Conservation (phyloP, 495 filamentous ascomycete species). For the Talaromyces wortmannii region DNA sequence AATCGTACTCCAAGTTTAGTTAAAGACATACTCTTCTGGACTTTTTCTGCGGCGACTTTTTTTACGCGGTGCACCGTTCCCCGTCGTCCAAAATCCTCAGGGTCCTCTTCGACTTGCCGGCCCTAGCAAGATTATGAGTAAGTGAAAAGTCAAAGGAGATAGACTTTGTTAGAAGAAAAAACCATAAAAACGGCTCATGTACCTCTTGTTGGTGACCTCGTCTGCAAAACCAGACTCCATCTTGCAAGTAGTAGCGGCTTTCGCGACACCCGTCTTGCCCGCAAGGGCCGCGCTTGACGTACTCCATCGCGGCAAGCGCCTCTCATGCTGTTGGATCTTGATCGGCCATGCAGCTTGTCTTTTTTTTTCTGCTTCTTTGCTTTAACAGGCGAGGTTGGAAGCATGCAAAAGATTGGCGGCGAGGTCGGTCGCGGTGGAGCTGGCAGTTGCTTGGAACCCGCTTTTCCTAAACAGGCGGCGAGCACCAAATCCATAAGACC, state of each 20-base stretch:
- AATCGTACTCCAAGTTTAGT: background rate
- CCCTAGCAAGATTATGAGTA: constrained; percentile 18
- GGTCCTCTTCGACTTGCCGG: constrained; percentile 59
- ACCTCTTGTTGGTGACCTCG: constrained; percentile 60
- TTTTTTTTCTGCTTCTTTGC: too few species aligned
- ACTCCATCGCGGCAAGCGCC: constrained; percentile 33
- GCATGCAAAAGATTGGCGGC: too few species aligned
- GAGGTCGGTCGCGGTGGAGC: too few species aligned
- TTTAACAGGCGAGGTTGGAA: too few species aligned
- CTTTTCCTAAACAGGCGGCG: background rate
- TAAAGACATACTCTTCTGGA: constrained; percentile 33
- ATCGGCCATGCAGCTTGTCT: background rate
- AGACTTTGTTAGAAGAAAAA: too few species aligned
- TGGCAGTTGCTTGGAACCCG: background rate
- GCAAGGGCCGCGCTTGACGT: constrained; percentile 50
- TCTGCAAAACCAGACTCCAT: constrained; percentile 59
- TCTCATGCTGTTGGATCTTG: background rate
- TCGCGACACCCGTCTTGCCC: constrained; percentile 60
- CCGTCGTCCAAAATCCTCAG: constrained; percentile 63
- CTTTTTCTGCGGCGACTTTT: constrained; percentile 45
- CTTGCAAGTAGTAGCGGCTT: constrained; percentile 53
- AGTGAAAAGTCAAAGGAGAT: constrained; percentile 2
- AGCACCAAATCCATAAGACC: background rate
- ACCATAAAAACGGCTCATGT: constrained; percentile 7
- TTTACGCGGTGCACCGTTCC: constrained; percentile 53